These are phyloP conservation scores for Fusarium setosum DNA, from an alignment of 2,329 filamentous ascomycete genomes.

Conservation along the genomic window DNA sequence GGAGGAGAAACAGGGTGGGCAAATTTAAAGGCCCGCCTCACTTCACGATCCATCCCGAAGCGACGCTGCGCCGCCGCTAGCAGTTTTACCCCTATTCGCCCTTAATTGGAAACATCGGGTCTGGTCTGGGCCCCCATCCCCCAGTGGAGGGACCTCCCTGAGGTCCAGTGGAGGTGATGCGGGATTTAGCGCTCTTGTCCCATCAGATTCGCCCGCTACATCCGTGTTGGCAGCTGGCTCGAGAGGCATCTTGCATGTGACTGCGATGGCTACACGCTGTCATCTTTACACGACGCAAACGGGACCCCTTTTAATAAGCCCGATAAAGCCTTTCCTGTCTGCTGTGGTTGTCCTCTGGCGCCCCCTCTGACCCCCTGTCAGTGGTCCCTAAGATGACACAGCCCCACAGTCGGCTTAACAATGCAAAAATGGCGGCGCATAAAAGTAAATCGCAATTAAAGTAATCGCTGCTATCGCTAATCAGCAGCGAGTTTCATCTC, in stretches of 20 bases:
- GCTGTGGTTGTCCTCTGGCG: no score
- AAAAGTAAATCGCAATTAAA: conserved; percentile 9
- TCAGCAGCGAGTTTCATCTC: not conserved
- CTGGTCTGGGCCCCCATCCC: no score
- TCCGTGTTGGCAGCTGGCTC: not conserved
- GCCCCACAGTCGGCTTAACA: not conserved
- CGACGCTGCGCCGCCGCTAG: conserved; percentile 15
- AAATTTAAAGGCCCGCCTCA: conserved; percentile 25
- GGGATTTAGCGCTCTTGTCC: conserved; percentile 22
- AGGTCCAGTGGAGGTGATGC: conserved; percentile 14
- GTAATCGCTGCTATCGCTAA: not conserved
- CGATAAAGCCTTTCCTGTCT: no score
- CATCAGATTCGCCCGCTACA: not conserved
- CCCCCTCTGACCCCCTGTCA: not conserved
- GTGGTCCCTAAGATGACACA: not conserved
- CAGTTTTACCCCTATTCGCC: conserved; percentile 22
- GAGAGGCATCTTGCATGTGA: not conserved
- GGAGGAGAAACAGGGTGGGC: conserved; percentile 15
- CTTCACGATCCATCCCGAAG: conserved; percentile 19
- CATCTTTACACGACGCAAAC: no score
- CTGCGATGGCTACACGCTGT: no score
- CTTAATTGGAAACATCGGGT: conserved; percentile 38
- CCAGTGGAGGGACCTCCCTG: no score
- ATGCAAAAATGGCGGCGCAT: not conserved
- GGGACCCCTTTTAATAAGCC: no score